These are phyloP conservation scores for Fomitopsis schrenkii DNA, from an alignment of 1,284 basidiomycete genomes.

Conservation along the genomic window DNA sequence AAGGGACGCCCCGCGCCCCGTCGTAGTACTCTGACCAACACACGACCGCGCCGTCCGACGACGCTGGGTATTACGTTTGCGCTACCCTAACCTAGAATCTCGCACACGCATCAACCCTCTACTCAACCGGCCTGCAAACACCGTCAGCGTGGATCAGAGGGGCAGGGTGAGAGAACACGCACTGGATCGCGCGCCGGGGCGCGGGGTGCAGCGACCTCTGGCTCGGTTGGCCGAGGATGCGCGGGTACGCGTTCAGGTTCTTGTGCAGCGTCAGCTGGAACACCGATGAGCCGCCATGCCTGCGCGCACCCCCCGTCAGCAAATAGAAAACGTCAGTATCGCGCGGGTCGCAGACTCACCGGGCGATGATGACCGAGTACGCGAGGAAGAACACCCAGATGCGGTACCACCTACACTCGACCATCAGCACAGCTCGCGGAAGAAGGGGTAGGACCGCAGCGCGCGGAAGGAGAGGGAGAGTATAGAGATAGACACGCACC, in stretches of 20 bases:
- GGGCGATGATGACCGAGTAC: conserved; percentile 68
- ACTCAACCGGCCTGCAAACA: background rate
- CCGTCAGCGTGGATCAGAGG: background rate
- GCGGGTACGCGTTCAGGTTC: conserved; percentile 93
- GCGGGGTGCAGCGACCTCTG: conserved; percentile 72
- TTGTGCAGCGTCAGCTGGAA: conserved; percentile 98
- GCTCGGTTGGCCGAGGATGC: conserved; percentile 75
- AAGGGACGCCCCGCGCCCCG: too few relatives aligned
- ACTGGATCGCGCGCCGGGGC: conserved; percentile 45
- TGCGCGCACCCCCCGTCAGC: conserved; percentile 24
- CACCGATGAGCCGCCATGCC: conserved; percentile 84
- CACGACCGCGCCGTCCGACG: too few relatives aligned
- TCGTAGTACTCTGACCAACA: too few relatives aligned
- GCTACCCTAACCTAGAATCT: too few relatives aligned
- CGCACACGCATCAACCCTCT: background rate
- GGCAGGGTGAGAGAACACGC: conserved; percentile 20
- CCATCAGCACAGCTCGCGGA: too few relatives aligned
- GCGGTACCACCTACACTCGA: conserved; percentile 63
- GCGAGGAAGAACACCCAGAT: conserved; percentile 92
- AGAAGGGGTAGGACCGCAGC: background rate
- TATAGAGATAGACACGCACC: conserved; percentile 25
- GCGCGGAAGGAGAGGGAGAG: background rate
- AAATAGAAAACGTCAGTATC: background rate
- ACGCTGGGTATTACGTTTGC: too few relatives aligned
- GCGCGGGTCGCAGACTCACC: conserved; percentile 36